Percentiles rank a stretch among this genome's conserved stretches.
Conservation (phyloP, 306 rosid species). For the Begonia fuchsioides region DNA sequence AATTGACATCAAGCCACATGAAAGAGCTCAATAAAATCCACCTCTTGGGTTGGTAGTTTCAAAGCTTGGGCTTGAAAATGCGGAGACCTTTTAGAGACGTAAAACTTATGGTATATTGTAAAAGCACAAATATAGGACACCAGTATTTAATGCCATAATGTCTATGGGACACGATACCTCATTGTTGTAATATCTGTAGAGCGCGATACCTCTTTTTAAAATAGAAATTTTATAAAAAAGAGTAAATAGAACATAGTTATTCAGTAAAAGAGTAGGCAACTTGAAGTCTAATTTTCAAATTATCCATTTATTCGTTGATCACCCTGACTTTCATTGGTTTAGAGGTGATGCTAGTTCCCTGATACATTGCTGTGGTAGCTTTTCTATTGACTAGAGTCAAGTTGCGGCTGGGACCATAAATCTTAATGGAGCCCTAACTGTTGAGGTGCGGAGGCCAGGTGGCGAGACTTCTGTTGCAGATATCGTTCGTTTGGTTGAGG, state of each 20-base stretch:
- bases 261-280: neutral
- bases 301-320: too few relatives aligned
- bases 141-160: too few relatives aligned
- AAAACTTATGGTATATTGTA: too few relatives aligned
- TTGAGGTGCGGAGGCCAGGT: conserved; percentile 86
- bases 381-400: conserved; percentile 43
- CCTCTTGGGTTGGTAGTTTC: neutral
- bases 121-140: too few relatives aligned
- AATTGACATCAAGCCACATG: too few relatives aligned
- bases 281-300: neutral
- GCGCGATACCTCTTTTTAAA: too few relatives aligned
- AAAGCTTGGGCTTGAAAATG: neutral
- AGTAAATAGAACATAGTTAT: too few relatives aligned
- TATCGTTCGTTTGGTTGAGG: conserved; percentile 90
- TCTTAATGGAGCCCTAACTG: conserved; percentile 81
- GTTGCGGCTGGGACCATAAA: conserved; percentile 96
- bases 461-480: conserved; percentile 81
- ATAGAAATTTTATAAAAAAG: too few relatives aligned
- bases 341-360: conserved; percentile 2
- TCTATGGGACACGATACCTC: too few relatives aligned
- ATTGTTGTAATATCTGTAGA: too few relatives aligned
- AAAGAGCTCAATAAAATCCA: neutral
- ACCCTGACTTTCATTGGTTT: neutral
- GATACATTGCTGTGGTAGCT: conserved; percentile 9
- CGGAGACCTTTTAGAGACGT: too few relatives aligned